Evolutionary conservation across 441 rosid genomes (phyloP).

Genomic region (Gossypium gossypioides): DNA sequence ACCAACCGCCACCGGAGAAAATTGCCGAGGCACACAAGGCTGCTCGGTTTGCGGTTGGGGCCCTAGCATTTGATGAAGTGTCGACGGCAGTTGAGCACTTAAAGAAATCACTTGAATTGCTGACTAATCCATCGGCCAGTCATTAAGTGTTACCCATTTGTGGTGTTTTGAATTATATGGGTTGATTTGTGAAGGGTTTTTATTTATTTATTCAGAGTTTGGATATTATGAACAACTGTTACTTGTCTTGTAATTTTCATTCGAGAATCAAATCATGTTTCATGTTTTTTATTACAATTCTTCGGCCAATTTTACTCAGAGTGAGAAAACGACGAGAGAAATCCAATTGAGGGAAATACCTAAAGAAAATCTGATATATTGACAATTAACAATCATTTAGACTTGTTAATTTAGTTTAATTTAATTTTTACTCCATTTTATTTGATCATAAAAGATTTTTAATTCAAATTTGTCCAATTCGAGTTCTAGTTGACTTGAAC

Average conservation of each 20-base stretch:
- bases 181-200: neutral
- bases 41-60: slow-evolving; percentile 91
- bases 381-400: too few species aligned
- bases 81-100: slow-evolving; percentile 68
- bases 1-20: slow-evolving; percentile 76
- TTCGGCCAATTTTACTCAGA: neutral
- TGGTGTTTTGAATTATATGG: neutral
- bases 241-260: neutral
- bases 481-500: too few species aligned
- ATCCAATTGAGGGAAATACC: too few species aligned
- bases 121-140: slow-evolving; percentile 70
- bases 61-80: slow-evolving; percentile 87
- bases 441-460: too few species aligned
- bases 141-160: slow-evolving; percentile 24
- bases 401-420: too few species aligned
- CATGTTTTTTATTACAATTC: slow-evolving; percentile 24
- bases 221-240: neutral
- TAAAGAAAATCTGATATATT: too few species aligned
- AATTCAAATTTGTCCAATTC: too few species aligned
- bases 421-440: too few species aligned
- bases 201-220: neutral
- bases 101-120: slow-evolving; percentile 74
- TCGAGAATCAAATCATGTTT: neutral
- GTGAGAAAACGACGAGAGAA: neutral
- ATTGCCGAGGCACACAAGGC: slow-evolving; percentile 88